These are phyloP conservation scores for Claviceps paspali DNA, from an alignment of 2,329 filamentous ascomycete species.

Conservation along the genomic window DNA sequence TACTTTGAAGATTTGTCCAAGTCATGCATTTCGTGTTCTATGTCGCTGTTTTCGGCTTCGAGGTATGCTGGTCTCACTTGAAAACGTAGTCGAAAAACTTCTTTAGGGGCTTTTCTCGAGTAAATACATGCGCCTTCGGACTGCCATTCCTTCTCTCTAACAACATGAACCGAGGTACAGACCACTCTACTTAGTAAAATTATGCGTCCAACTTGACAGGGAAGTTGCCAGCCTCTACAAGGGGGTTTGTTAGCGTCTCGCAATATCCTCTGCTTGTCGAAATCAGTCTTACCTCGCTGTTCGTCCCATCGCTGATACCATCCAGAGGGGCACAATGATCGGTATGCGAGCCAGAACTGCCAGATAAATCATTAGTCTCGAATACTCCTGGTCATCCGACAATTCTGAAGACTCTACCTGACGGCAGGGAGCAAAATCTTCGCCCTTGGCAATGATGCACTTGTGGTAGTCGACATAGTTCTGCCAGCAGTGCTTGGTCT, in stretches of 20 bases:
- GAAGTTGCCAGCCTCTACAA: conserved; percentile 51
- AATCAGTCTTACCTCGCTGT: conserved; percentile 62
- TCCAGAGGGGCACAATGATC: conserved; percentile 88
- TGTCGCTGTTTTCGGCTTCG: conserved; percentile 2
- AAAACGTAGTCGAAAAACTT: conserved; percentile 8
- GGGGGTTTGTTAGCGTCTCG: conserved; percentile 12
- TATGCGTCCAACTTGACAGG: conserved; percentile 49
- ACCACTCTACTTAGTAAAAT: conserved; percentile 12
- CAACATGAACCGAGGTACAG: conserved; percentile 9
- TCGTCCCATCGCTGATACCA: conserved; percentile 96
- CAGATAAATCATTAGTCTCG: not conserved
- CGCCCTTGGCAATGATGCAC: conserved; percentile 95
- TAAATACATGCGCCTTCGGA: conserved; percentile 23
- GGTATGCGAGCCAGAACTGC: conserved; percentile 93
- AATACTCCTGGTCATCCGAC: not conserved
- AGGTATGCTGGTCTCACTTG: conserved; percentile 5
- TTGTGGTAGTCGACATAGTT: conserved; percentile 99
- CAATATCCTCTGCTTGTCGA: not conserved
- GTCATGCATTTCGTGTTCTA: no score
- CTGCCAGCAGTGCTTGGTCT: conserved; percentile 99
- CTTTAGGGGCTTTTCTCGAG: conserved; percentile 16
- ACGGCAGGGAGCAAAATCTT: conserved; percentile 93
- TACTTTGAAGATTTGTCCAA: no score
- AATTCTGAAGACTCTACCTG: conserved; percentile 48
- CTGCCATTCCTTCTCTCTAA: conserved; percentile 17